Evolutionary conservation across 805 yeast species (phyloP), one percentile per base, ranked within the genome.

Genomic region (Yamadazyma tumulicola): DNA sequence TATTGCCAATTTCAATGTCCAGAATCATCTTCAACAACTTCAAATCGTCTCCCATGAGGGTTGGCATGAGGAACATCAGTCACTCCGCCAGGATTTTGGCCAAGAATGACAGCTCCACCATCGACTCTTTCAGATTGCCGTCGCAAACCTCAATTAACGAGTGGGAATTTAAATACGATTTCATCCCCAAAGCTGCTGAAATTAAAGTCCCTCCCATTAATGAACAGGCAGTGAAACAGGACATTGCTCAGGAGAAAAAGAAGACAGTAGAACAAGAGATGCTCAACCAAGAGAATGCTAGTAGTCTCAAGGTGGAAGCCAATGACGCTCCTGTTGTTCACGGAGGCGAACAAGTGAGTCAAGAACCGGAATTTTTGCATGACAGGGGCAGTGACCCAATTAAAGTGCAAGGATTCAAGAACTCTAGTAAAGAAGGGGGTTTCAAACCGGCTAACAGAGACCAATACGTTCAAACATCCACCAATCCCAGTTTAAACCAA

Each of bases 91-190:
- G n/a, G n/a, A n/a, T n/a, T n/a, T n/a, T 38, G 13, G 76, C 78
- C 22, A 78, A 78, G 49, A 78, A 78, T 32, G 83, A 77, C 46
- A 35, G 57, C 4, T 76, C 82, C 6, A 71, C 76, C 25, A 77
- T 78, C 42, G 85, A 79, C 51, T 72, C 69, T 28, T 76, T 60
- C 57, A 72, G 64, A 45, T 58, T 74, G 26, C 79, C 80, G 11
- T 53, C 71, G 29, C 65, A 63, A 48, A 54, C 71, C 21, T 61
- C 69, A 32, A 54, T 73, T 51, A 54, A 65, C 48, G 65, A 73
- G 51, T 64, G 79, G 77, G 67, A 73, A 57, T 67, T 64, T 56
- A 64, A 62, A 44, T 67, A 67, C 45, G 73, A 67, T 47, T 67
- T 62, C 44, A 55, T 67, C 31, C 73, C 73, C 11, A 62, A 61